Percentiles rank a stretch among this genome's conserved stretches.
These are phyloP conservation scores for Mortierella sp. DNA, from an alignment of 371 early-diverging fungal species.

Conservation along the genomic window DNA sequence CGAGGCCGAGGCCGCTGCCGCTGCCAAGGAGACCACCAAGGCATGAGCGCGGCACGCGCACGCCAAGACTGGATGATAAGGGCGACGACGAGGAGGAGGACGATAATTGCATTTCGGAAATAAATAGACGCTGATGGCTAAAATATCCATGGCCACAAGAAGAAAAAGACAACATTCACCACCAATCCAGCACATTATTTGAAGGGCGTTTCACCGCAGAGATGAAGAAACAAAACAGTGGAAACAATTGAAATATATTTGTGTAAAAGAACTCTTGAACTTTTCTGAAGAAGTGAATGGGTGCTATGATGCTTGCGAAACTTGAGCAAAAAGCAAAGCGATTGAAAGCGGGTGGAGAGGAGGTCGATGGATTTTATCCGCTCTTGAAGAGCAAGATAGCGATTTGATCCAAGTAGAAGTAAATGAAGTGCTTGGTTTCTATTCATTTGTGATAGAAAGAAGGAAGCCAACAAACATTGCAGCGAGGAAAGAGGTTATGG, in stretches of 20 bases:
- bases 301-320: not conserved
- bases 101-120: not conserved
- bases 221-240: not conserved
- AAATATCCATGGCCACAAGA: not conserved
- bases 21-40: conserved; percentile 29
- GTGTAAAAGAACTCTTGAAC: not conserved
- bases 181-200: not conserved
- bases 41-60: conserved; percentile 25
- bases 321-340: not conserved
- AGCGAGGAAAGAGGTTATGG: not conserved
- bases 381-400: conserved; percentile 97
- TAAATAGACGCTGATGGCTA: not conserved
- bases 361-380: conserved; percentile 66
- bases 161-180: not conserved
- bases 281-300: not conserved
- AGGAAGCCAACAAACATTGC: not conserved
- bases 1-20: conserved; percentile 30
- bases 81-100: not conserved
- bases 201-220: not conserved
- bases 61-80: not conserved
- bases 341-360: not conserved
- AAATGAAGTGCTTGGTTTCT: conserved; percentile 96
- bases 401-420: conserved; percentile 96
- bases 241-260: not conserved
- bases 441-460: conserved; percentile 21